Evolutionary conservation across 352 stramenopile species (phyloP).

Genomic region (Detonula confervacea): DNA sequence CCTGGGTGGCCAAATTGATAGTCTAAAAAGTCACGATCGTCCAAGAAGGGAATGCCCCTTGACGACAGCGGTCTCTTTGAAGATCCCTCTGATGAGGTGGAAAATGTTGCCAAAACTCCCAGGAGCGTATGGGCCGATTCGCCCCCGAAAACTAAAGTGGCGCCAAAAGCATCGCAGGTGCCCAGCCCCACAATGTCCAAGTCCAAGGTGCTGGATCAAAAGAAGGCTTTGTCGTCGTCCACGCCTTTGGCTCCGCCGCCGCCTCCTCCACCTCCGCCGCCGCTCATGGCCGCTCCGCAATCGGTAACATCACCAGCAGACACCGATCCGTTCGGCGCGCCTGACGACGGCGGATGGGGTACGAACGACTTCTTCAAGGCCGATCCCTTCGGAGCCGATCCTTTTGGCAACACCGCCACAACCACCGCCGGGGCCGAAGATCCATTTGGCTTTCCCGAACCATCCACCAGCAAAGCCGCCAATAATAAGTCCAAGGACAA

Average conservation of each 20-base stretch:
- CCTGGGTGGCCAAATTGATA: too few species aligned
- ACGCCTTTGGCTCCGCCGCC: background rate
- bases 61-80: slow-evolving; percentile 47
- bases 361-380: slow-evolving; percentile 46
- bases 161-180: background rate
- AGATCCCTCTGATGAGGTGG: too few species aligned
- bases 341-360: slow-evolving; percentile 9
- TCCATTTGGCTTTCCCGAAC: slow-evolving; percentile 39
- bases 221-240: too few species aligned
- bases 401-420: slow-evolving; percentile 13
- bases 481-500: too few species aligned
- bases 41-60: slow-evolving; percentile 37
- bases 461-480: background rate
- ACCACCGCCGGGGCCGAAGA: too few species aligned
- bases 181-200: too few species aligned
- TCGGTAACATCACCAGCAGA: slow-evolving; percentile 1
- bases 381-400: slow-evolving; percentile 36
- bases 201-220: background rate
- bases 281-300: slow-evolving; percentile 11
- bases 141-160: too few species aligned
- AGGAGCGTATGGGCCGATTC: too few species aligned
- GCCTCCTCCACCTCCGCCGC: slow-evolving; percentile 1
- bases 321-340: slow-evolving; percentile 1
- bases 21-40: slow-evolving; percentile 37
- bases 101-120: too few species aligned